These are phyloP conservation scores for Escallonia herrerae DNA, from an alignment of 129 eudicot species.

Conservation along the genomic window DNA sequence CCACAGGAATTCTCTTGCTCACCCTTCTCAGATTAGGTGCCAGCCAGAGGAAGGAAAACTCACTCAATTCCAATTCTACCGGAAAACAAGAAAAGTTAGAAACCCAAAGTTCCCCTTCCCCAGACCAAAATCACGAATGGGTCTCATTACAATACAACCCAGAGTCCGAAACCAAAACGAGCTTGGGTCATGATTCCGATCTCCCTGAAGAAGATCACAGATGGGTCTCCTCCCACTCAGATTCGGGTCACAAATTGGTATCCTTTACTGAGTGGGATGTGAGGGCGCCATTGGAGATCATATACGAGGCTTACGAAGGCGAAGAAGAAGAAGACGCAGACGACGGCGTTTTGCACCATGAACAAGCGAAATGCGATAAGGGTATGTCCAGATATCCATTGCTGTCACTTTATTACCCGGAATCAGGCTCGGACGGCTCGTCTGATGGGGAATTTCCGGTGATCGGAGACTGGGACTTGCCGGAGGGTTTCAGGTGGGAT, in stretches of 20 bases:
- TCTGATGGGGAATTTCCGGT: conserved; percentile 44
- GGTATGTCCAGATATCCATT: conserved; percentile 42
- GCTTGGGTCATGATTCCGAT: not conserved
- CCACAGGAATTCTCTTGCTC: conserved; percentile 47
- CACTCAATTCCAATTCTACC: not conserved
- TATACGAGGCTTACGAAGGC: conserved; percentile 75
- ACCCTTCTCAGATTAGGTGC: conserved; percentile 62
- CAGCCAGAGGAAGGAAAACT: conserved; percentile 18
- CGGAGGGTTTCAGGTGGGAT: conserved; percentile 48
- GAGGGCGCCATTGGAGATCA: conserved; percentile 79
- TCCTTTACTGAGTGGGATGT: conserved; percentile 68
- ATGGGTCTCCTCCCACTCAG: too few relatives aligned
- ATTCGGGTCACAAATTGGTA: conserved; percentile 13
- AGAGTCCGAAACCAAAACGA: conserved; percentile 8
- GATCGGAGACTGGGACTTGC: conserved; percentile 35
- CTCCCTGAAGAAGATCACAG: too few relatives aligned
- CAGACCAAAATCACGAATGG: not conserved
- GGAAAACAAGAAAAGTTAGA: not conserved
- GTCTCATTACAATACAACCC: conserved; percentile 3
- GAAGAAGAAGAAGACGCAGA: conserved; percentile 35
- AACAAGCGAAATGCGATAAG: conserved; percentile 3
- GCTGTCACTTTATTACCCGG: conserved; percentile 64
- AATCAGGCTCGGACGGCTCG: conserved; percentile 53
- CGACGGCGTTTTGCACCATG: conserved; percentile 17
- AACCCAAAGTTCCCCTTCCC: not conserved